Conservation (phyloP, 805 yeast genomes). For the Yamadazyma tumulicola region DNA sequence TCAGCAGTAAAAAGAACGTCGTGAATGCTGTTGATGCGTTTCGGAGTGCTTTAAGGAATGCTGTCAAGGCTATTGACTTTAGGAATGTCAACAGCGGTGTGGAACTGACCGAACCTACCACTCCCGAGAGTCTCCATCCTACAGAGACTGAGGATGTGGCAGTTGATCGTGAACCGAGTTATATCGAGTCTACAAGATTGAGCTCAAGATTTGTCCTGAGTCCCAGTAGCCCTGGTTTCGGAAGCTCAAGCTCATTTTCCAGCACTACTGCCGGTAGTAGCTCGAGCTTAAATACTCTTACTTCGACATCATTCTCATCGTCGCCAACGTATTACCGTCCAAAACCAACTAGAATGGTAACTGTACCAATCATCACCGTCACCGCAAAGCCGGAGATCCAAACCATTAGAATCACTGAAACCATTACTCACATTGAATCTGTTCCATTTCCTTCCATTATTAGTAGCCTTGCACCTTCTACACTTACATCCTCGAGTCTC, state of each 20-base stretch:
- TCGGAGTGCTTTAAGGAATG: too few species aligned
- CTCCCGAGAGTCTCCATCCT: background rate
- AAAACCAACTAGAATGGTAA: conserved; percentile 3
- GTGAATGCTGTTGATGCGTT: too few species aligned
- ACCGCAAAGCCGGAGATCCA: conserved; percentile 7
- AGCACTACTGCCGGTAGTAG: background rate
- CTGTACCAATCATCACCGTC: conserved; percentile 6
- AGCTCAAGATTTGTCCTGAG: background rate
- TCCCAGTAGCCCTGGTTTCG: too few species aligned
- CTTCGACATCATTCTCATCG: background rate
- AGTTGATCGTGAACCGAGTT: background rate
- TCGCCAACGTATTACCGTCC: conserved; percentile 5
- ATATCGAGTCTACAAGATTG: background rate
- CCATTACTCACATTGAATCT: conserved; percentile 2
- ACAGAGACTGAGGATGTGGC: background rate
- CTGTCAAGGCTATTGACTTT: conserved; percentile 6
- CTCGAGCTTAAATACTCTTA: background rate
- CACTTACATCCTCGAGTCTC: background rate
- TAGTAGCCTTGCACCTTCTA: too few species aligned
- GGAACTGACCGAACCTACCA: background rate
- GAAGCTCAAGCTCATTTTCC: too few species aligned
- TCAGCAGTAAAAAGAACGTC: background rate
- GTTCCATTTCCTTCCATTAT: background rate
- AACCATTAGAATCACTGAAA: conserved; percentile 4
- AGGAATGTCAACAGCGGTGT: background rate